Evolutionary conservation across 768 basidiomycete species (phyloP), one percentile per base, ranked within the genome.

Genomic region (Dictyophora rubrovolvata): DNA sequence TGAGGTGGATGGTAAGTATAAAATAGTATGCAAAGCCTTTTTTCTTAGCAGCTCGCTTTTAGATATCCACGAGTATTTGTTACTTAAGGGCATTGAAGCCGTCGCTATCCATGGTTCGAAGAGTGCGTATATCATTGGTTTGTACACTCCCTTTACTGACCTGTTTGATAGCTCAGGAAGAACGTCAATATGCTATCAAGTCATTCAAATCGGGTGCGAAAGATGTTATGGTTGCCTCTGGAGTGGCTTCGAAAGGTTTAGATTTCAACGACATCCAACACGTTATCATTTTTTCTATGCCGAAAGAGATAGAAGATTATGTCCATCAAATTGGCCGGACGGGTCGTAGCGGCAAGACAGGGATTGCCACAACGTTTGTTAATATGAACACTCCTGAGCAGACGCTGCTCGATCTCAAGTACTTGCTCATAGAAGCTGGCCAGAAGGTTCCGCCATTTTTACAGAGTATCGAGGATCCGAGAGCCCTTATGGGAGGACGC

Each of bases 221-320:
- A 69, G 96, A 99, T 70, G 95, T 98, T 52, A 98, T 98, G 96
- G 96, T 99, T 33, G 96, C 96, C 2, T 97, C 94, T 2, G 86
- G 94, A 33, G 93, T 99, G 23, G 96, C 95, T 1, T 96, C 93
- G 42, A 98, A 99, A 71, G 96, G 96, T 28, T 82, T 99, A 61
- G 96, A 99, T 72, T 99, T 99, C 73, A 93, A 89, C 70, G 96
- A 98, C 67, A 95, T 99, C 60, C 93, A 97, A 66, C 96, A 97
- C 69, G 94, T 98, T 68, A 97, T 99, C 72, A 98, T 97, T 62
- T 99, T 94, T 71, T 86, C 89, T 33, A 98, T 99, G 96, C 96
- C 96, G 0, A 99, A 98, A 71, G 96, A 99, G 75, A 99, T 99
- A 63, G 96, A 99, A 72, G 96, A 99, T 70, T 99, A 99, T 67